Percentiles rank a stretch among this genome's conserved stretches.
Evolutionary conservation across 2,329 filamentous ascomycete genomes (phyloP).

Genomic region (Orbilia oligospora): DNA sequence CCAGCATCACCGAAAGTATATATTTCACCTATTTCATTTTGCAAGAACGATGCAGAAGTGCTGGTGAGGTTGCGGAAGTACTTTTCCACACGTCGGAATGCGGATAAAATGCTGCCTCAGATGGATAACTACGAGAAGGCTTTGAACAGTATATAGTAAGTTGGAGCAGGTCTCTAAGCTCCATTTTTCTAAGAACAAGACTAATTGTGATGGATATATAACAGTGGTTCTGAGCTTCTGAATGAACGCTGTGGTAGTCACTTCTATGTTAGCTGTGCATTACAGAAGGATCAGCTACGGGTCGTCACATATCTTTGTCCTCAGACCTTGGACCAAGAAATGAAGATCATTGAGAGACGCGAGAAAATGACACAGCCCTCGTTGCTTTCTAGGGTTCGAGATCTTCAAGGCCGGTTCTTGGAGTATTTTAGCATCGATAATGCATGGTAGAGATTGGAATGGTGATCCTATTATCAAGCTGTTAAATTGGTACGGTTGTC

Average conservation of each 20-base stretch:
- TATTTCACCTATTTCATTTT: conserved; percentile 62
- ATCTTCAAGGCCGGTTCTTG: background rate
- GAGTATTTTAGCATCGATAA: background rate
- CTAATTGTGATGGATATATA: background rate
- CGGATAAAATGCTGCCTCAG: conserved; percentile 45
- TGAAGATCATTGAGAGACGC: background rate
- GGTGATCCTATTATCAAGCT: too few relatives aligned
- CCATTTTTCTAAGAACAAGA: background rate
- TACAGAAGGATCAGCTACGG: conserved; percentile 55
- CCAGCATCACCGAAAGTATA: conserved; percentile 63
- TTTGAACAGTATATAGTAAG: conserved; percentile 62
- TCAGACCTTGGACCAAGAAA: conserved; percentile 40
- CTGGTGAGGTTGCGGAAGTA: conserved; percentile 61
- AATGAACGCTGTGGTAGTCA: conserved; percentile 56
- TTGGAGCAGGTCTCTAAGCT: background rate
- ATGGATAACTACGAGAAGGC: conserved; percentile 63
- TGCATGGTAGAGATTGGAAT: background rate
- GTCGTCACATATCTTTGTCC: conserved; percentile 61
- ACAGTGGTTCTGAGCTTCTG: conserved; percentile 52
- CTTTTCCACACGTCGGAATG: conserved; percentile 60
- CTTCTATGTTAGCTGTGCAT: conserved; percentile 58
- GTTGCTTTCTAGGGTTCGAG: conserved; percentile 19
- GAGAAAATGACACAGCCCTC: background rate
- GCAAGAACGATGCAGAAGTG: conserved; percentile 63
- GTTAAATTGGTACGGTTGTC: background rate